Conservation (phyloP, 2,329 filamentous ascomycete species). For the Aspergillus japonicus region DNA sequence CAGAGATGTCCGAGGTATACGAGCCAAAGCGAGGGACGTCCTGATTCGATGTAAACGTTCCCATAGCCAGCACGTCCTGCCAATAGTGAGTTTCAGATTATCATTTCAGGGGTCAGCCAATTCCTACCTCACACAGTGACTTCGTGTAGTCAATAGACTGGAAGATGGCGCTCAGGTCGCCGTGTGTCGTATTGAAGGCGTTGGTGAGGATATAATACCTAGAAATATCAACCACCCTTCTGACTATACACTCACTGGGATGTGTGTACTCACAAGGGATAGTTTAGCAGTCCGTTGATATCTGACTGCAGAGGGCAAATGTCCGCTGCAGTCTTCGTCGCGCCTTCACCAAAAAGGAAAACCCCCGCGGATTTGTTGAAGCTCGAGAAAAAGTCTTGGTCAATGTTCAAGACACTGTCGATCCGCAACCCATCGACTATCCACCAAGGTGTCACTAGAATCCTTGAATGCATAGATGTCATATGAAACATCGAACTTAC, state of each 20-base stretch:
- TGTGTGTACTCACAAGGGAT: slow-evolving; percentile 18
- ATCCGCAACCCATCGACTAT: slow-evolving; percentile 51
- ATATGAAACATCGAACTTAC: slow-evolving; percentile 43
- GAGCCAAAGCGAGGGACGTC: slow-evolving; percentile 56
- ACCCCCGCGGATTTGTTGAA: slow-evolving; percentile 43
- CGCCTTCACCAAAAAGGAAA: slow-evolving; percentile 51
- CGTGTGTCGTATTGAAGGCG: slow-evolving; percentile 31
- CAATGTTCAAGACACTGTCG: slow-evolving; percentile 51
- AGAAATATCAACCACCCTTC: slow-evolving; percentile 27
- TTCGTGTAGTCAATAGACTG: slow-evolving; percentile 4
- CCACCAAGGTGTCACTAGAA: background rate
- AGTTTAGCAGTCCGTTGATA: slow-evolving; percentile 49
- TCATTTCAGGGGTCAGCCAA: background rate
- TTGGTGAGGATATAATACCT: slow-evolving; percentile 32
- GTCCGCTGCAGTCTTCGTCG: slow-evolving; percentile 37
- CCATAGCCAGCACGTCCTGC: slow-evolving; percentile 33
- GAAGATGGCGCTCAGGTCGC: slow-evolving; percentile 32
- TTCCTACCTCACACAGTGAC: background rate
- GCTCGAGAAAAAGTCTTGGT: slow-evolving; percentile 43
- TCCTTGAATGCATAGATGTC: too few species aligned
- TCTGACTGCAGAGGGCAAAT: slow-evolving; percentile 46
- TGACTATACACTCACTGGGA: too few species aligned
- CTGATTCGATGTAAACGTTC: slow-evolving; percentile 60
- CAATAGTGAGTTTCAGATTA: background rate
- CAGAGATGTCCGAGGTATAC: slow-evolving; percentile 17